Evolutionary conservation across 2,329 filamentous ascomycete species (phyloP).

Genomic region (Fusarium sp.): DNA sequence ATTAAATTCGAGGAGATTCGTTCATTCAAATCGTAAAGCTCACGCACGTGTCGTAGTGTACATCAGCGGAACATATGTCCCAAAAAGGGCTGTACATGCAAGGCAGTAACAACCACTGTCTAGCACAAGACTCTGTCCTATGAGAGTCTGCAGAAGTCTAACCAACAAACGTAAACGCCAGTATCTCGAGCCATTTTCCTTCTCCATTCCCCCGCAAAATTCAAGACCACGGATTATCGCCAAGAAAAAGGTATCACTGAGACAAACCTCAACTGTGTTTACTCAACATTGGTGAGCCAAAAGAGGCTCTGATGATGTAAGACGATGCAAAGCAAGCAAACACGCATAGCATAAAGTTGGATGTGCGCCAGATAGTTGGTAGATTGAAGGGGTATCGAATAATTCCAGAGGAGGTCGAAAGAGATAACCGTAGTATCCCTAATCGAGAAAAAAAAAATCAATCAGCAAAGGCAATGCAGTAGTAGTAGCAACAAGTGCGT

Average conservation of each 20-base stretch:
- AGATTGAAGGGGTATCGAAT: slow-evolving; percentile 46
- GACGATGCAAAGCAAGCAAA: slow-evolving; percentile 28
- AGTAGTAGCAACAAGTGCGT: slow-evolving; percentile 34
- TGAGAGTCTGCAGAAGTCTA: slow-evolving; percentile 21
- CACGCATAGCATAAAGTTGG: slow-evolving; percentile 13
- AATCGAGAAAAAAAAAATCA: slow-evolving; percentile 38
- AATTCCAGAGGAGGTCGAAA: slow-evolving; percentile 33
- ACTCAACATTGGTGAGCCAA: slow-evolving; percentile 12
- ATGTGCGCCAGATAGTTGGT: slow-evolving; percentile 36
- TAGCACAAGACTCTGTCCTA: slow-evolving; percentile 39
- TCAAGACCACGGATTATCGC: slow-evolving; percentile 19
- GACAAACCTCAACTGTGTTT: slow-evolving; percentile 13
- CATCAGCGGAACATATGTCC: slow-evolving; percentile 33
- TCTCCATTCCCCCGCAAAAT: slow-evolving; percentile 21
- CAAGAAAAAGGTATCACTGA: slow-evolving; percentile 12
- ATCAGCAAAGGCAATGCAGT: slow-evolving; percentile 23
- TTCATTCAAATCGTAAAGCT: slow-evolving; percentile 42
- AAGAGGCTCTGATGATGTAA: slow-evolving; percentile 29
- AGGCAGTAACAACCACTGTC: slow-evolving; percentile 24
- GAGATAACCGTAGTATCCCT: slow-evolving; percentile 40
- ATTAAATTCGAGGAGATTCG: slow-evolving; percentile 1
- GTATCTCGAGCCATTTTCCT: slow-evolving; percentile 19
- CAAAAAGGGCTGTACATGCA: slow-evolving; percentile 26
- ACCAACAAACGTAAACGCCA: slow-evolving; percentile 19
- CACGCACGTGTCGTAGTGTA: slow-evolving; percentile 36